Evolutionary conservation across 2,329 filamentous ascomycete species (phyloP).

Genomic region (Penicillium nordicum): DNA sequence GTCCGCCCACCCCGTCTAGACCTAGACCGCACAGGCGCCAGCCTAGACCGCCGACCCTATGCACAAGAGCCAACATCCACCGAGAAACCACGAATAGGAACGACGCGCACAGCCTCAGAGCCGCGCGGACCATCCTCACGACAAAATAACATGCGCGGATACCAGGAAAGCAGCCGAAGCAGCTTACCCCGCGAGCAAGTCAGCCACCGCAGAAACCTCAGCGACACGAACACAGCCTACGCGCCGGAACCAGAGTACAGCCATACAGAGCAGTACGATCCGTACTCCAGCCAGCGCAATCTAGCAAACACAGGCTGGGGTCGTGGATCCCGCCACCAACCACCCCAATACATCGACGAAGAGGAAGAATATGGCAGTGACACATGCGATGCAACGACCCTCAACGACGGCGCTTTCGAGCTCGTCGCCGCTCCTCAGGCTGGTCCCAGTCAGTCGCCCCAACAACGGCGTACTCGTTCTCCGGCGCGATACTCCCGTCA

Average conservation of each 20-base stretch:
- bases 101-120: slow-evolving; percentile 51
- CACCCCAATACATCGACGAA: slow-evolving; percentile 70
- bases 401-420: slow-evolving; percentile 77
- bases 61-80: slow-evolving; percentile 18
- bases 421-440: slow-evolving; percentile 59
- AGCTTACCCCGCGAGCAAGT: slow-evolving; percentile 31
- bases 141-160: slow-evolving; percentile 29
- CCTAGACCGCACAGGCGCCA: slow-evolving; percentile 33
- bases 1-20: slow-evolving; percentile 47
- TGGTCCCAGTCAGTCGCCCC: slow-evolving; percentile 30
- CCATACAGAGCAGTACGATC: slow-evolving; percentile 57
- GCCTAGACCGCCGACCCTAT: slow-evolving; percentile 30
- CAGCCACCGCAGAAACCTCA: slow-evolving; percentile 30
- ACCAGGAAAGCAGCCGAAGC: slow-evolving; percentile 29
- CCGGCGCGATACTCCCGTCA: slow-evolving; percentile 27
- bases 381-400: slow-evolving; percentile 65
- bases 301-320: slow-evolving; percentile 42
- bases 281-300: slow-evolving; percentile 59
- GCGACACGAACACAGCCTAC: slow-evolving; percentile 25
- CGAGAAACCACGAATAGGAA: slow-evolving; percentile 46
- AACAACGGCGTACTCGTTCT: slow-evolving; percentile 29
- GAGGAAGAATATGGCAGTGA: slow-evolving; percentile 71
- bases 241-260: slow-evolving; percentile 28
- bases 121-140: slow-evolving; percentile 44
- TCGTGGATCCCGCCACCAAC: slow-evolving; percentile 31